A percentile compares a stretch with the other conserved stretches of the same genome.
Evolutionary conservation across 768 basidiomycete genomes (phyloP).

Genomic region (Boletellus ananas): DNA sequence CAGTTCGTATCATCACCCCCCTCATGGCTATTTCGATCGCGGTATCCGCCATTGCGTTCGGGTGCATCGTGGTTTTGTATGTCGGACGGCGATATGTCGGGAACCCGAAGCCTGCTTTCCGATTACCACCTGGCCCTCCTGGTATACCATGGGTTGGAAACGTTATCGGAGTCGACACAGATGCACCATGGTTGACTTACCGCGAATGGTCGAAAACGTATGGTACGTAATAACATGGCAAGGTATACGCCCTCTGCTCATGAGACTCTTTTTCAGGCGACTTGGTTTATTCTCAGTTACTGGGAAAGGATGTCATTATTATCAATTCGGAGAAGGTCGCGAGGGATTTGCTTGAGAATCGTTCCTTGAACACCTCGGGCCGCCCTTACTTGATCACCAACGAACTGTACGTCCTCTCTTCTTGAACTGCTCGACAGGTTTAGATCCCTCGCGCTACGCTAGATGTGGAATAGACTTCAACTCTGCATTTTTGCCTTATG

Average conservation of each 20-base stretch:
- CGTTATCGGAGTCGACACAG: neutral
- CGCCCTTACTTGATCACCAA: slow-evolving; percentile 35
- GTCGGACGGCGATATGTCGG: neutral
- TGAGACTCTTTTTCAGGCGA: slow-evolving; percentile 1
- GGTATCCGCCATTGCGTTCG: neutral
- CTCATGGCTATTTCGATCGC: neutral
- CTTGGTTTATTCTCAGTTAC: neutral
- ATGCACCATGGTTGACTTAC: slow-evolving; percentile 2
- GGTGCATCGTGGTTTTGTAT: neutral
- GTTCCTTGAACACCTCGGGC: slow-evolving; percentile 45
- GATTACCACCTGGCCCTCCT: neutral
- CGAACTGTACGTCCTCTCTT: slow-evolving; percentile 4
- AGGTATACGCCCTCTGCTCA: neutral
- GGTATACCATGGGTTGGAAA: neutral
- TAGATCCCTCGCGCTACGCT: neutral
- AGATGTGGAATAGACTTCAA: slow-evolving; percentile 14
- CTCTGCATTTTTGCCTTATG: slow-evolving; percentile 24
- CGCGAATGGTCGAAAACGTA: slow-evolving; percentile 3
- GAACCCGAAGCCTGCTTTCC: neutral
- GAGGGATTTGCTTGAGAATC: slow-evolving; percentile 30
- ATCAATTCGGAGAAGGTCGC: slow-evolving; percentile 4
- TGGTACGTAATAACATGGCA: neutral
- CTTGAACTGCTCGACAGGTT: neutral
- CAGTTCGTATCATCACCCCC: neutral
- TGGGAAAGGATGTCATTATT: slow-evolving; percentile 7